phyloP scores from a whole-genome alignment of 208 protist species.

The Trypanosoma mega region DNA sequence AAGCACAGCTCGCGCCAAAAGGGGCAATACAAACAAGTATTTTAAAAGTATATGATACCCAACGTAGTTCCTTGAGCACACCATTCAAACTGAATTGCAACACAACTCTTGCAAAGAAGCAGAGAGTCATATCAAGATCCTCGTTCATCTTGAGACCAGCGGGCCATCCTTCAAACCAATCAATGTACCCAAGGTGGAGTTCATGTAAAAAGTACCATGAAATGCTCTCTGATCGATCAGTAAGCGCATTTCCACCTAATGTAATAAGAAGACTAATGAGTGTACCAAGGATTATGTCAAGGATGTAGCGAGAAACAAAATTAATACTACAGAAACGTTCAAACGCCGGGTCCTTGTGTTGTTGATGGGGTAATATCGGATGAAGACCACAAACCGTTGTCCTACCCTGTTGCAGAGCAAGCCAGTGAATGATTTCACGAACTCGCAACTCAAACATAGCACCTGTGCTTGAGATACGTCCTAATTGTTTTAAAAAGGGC shows the following conservation, averaged over 20 bases:
- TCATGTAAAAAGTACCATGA: constrained; percentile 66
- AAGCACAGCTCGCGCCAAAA: constrained; percentile 76
- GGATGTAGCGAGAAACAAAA: constrained; percentile 57
- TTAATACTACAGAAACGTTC: constrained; percentile 57
- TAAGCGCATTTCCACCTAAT: constrained; percentile 39
- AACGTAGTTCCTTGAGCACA: constrained; percentile 50
- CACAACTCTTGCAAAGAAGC: constrained; percentile 71
- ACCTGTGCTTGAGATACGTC: constrained; percentile 37
- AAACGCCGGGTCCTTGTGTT: constrained; percentile 25
- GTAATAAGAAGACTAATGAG: constrained; percentile 51
- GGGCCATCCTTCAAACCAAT: constrained; percentile 93
- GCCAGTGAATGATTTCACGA: constrained; percentile 62
- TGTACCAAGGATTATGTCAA: constrained; percentile 65
- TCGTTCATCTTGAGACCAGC: constrained; percentile 94
- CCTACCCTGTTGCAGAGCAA: constrained; percentile 46
- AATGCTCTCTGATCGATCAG: constrained; percentile 35
- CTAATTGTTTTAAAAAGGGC: constrained; percentile 21
- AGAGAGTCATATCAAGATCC: constrained; percentile 86
- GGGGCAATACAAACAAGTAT: constrained; percentile 59
- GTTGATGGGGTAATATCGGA: constrained; percentile 65
- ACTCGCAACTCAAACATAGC: constrained; percentile 46
- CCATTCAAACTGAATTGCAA: constrained; percentile 57
- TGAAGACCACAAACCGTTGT: constrained; percentile 74
- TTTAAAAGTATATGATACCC: constrained; percentile 54
- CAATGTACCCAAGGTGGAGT: constrained; percentile 80